phyloP scores from a whole-genome alignment of 2,329 filamentous ascomycete species.

The Sporothrix curviconia region DNA sequence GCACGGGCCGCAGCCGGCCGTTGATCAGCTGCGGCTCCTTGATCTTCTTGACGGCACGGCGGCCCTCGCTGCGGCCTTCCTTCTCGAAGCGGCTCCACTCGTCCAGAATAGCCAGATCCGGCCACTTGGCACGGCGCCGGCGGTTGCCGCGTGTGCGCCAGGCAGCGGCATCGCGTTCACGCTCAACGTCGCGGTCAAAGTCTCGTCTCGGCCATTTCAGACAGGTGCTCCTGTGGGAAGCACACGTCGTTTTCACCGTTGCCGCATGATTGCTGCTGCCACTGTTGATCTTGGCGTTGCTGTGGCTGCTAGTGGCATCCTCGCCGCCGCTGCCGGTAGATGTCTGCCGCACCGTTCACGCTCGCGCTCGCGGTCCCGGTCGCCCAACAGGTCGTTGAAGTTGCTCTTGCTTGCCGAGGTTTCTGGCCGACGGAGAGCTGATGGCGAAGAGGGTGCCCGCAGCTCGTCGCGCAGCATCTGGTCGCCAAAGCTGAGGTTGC shows the following conservation, averaged over 20 bases:
- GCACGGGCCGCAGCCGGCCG: constrained; percentile 74
- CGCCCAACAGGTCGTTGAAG: neutral
- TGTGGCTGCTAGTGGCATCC: neutral
- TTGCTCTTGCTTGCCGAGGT: constrained; percentile 8
- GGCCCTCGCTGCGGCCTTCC: constrained; percentile 73
- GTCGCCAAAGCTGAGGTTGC: constrained; percentile 57
- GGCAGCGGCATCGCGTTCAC: constrained; percentile 10
- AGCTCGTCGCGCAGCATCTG: constrained; percentile 65
- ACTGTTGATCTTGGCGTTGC: neutral
- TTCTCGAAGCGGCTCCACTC: constrained; percentile 91
- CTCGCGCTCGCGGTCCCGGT: neutral
- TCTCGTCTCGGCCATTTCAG: constrained; percentile 64
- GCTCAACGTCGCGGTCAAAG: constrained; percentile 7
- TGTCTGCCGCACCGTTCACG: neutral
- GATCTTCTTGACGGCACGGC: constrained; percentile 74
- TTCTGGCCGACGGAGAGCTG: neutral
- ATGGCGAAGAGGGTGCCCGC: constrained; percentile 7
- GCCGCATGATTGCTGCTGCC: constrained; percentile 11
- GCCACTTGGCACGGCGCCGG: constrained; percentile 70
- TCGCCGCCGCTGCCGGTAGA: neutral
- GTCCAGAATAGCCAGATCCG: constrained; percentile 74
- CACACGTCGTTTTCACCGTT: constrained; percentile 79
- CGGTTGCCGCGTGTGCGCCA: constrained; percentile 17
- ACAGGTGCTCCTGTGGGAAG: constrained; percentile 73
- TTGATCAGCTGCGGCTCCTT: constrained; percentile 90